A percentile compares a stretch with the other conserved stretches of the same genome.
These are phyloP conservation scores for Apostasia ramifera DNA, from an alignment of 106 monocot genomes.

Conservation along the genomic window DNA sequence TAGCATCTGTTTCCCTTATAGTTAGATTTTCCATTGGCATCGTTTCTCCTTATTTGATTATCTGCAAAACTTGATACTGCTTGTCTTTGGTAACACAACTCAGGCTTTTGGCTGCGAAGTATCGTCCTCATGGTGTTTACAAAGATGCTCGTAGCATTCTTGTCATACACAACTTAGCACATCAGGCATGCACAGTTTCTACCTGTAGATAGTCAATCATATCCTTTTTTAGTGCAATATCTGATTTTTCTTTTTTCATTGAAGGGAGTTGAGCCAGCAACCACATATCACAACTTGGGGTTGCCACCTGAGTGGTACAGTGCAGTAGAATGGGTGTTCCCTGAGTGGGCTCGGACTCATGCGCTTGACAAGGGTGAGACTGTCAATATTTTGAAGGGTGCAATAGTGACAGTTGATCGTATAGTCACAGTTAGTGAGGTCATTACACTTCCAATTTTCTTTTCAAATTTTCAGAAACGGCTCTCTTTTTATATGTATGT, in stretches of 20 bases:
- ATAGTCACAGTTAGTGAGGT: constrained; percentile 90
- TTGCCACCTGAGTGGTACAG: constrained; percentile 80
- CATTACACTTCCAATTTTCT: too few relatives aligned
- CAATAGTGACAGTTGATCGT: constrained; percentile 83
- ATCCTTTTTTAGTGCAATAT: background rate
- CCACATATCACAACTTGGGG: constrained; percentile 61
- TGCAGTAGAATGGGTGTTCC: constrained; percentile 84
- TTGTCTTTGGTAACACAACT: constrained; percentile 5
- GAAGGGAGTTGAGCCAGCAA: constrained; percentile 80
- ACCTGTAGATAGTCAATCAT: background rate
- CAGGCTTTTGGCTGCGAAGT: constrained; percentile 84
- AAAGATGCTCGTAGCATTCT: constrained; percentile 77
- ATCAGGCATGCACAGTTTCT: constrained; percentile 52
- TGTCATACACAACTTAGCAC: constrained; percentile 85
- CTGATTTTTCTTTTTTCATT: background rate
- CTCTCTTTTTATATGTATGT: background rate
- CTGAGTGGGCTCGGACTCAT: constrained; percentile 79
- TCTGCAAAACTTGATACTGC: background rate
- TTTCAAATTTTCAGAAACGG: background rate
- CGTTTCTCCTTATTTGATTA: too few relatives aligned
- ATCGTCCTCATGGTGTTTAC: constrained; percentile 84
- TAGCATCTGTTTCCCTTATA: too few relatives aligned
- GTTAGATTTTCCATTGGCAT: too few relatives aligned
- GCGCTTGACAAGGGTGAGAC: constrained; percentile 91
- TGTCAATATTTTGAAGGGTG: constrained; percentile 90